Conservation (phyloP, 768 basidiomycete species). For the Boletales sp. region DNA sequence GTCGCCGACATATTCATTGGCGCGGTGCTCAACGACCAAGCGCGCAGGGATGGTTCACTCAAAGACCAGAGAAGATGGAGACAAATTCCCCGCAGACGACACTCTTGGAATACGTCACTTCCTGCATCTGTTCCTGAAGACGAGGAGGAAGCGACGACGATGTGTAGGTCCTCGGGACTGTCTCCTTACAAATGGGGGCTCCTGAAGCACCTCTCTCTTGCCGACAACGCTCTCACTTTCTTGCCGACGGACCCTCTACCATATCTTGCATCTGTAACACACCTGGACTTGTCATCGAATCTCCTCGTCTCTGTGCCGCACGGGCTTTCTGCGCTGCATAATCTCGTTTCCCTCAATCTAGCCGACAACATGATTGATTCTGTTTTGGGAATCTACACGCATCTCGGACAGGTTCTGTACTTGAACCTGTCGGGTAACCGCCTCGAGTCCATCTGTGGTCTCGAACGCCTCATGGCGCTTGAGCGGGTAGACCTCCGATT, state of each 20-base stretch:
- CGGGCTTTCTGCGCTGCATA: constrained; percentile 68
- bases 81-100: constrained; percentile 41
- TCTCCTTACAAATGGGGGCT: constrained; percentile 69
- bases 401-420: constrained; percentile 70
- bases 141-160: constrained; percentile 20
- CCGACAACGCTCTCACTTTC: constrained; percentile 80
- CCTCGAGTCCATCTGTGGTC: constrained; percentile 90
- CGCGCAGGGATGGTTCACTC: constrained; percentile 54
- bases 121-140: constrained; percentile 60
- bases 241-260: constrained; percentile 65
- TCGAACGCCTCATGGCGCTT: constrained; percentile 83
- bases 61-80: constrained; percentile 43
- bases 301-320: constrained; percentile 85
- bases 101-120: constrained; percentile 48
- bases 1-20: constrained; percentile 72
- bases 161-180: constrained; percentile 32
- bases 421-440: constrained; percentile 86
- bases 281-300: constrained; percentile 89
- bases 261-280: constrained; percentile 68
- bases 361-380: constrained; percentile 97
- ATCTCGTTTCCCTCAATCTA: constrained; percentile 89
- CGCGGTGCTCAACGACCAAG: constrained; percentile 73
- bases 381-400: constrained; percentile 80
- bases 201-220: constrained; percentile 70
- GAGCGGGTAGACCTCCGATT: constrained; percentile 80